Conservation (phyloP, 2,329 filamentous ascomycete genomes). For the Herpotrichia juniperi region DNA sequence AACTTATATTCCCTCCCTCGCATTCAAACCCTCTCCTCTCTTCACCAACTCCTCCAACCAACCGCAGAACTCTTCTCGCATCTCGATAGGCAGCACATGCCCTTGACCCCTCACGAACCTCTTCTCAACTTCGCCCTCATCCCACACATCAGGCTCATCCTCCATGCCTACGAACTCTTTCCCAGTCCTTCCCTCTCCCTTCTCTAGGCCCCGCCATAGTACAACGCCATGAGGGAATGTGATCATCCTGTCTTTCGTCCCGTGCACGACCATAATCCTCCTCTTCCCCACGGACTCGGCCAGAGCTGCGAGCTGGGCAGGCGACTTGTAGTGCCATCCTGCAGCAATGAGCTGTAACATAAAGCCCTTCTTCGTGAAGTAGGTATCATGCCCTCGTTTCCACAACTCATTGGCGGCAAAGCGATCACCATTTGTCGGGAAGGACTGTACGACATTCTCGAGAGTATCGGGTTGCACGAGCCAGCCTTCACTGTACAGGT, state of each 20-base stretch:
- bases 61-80: slow-evolving; percentile 70
- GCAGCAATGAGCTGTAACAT: slow-evolving; percentile 79
- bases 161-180: slow-evolving; percentile 40
- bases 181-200: slow-evolving; percentile 48
- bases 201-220: slow-evolving; percentile 70
- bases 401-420: slow-evolving; percentile 79
- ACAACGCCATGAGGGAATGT: slow-evolving; percentile 71
- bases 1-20: slow-evolving; percentile 6
- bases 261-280: slow-evolving; percentile 79
- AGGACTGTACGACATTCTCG: slow-evolving; percentile 55
- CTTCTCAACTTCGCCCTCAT: slow-evolving; percentile 56
- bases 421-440: slow-evolving; percentile 79
- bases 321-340: slow-evolving; percentile 78
- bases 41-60: slow-evolving; percentile 65
- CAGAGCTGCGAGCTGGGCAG: slow-evolving; percentile 68
- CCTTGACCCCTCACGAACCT: slow-evolving; percentile 73
- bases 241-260: slow-evolving; percentile 79
- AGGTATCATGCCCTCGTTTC: slow-evolving; percentile 67
- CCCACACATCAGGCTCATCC: slow-evolving; percentile 40
- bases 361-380: slow-evolving; percentile 72
- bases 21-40: slow-evolving; percentile 58
- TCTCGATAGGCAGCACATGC: slow-evolving; percentile 77
- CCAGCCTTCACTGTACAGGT: slow-evolving; percentile 71
- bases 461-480: slow-evolving; percentile 64
- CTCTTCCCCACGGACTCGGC: slow-evolving; percentile 73